Evolutionary conservation across 352 stramenopile genomes (phyloP).

Genomic region (Globisporangium carolinianum): DNA sequence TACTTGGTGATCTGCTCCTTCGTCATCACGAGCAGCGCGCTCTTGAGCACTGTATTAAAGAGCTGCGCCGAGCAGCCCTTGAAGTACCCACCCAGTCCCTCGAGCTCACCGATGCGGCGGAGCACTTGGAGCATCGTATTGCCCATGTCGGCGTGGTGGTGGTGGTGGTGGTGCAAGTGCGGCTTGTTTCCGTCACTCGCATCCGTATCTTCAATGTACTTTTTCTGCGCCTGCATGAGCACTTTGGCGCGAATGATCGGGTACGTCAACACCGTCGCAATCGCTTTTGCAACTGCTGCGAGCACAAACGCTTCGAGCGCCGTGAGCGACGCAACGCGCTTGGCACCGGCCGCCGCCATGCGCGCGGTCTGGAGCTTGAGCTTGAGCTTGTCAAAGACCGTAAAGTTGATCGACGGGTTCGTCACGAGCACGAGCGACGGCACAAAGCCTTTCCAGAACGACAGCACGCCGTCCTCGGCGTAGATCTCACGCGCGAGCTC

Average conservation of each 20-base stretch:
- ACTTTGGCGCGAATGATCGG: slow-evolving; percentile 86
- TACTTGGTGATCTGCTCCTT: slow-evolving; percentile 80
- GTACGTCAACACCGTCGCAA: slow-evolving; percentile 85
- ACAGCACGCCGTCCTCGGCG: slow-evolving; percentile 52
- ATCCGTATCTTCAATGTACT: slow-evolving; percentile 23
- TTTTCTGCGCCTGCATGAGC: slow-evolving; percentile 79
- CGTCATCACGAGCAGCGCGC: slow-evolving; percentile 74
- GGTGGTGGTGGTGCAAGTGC: slow-evolving; percentile 17
- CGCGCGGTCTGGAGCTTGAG: slow-evolving; percentile 47
- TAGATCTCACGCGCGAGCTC: slow-evolving; percentile 55
- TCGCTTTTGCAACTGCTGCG: slow-evolving; percentile 72
- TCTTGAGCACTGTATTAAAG: slow-evolving; percentile 82
- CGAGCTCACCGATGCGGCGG: slow-evolving; percentile 49
- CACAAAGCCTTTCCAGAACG: slow-evolving; percentile 87
- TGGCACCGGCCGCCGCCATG: slow-evolving; percentile 29
- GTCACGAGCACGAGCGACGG: slow-evolving; percentile 83
- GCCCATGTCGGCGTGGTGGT: slow-evolving; percentile 38
- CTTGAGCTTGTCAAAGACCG: slow-evolving; percentile 84
- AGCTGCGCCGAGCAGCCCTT: slow-evolving; percentile 75
- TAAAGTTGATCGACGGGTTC: slow-evolving; percentile 89
- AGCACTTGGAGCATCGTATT: slow-evolving; percentile 69
- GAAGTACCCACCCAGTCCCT: slow-evolving; percentile 56
- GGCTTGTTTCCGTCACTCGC: neutral
- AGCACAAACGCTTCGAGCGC: slow-evolving; percentile 75
- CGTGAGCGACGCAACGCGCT: slow-evolving; percentile 43